Percentiles rank a stretch among this genome's conserved stretches.
Conservation (phyloP, 371 early-diverging fungal species). For the Mycotypha africana region DNA sequence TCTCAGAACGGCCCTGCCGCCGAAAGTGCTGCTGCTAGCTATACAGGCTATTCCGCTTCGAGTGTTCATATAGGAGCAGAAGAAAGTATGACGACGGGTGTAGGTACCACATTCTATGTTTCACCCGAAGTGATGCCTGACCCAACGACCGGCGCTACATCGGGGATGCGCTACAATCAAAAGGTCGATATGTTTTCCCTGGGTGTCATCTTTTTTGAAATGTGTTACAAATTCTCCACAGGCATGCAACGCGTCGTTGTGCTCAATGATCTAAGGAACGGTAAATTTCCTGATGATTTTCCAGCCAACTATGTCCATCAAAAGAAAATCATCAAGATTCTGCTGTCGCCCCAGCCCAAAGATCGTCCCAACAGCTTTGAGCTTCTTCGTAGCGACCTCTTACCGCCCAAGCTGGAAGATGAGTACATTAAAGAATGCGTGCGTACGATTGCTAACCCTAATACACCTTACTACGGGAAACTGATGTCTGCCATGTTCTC, state of each 20-base stretch:
- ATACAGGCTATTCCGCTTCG: conserved; percentile 42
- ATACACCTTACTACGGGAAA: conserved; percentile 80
- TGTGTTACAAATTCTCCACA: conserved; percentile 65
- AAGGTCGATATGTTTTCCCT: conserved; percentile 51
- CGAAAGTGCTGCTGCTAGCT: conserved; percentile 19
- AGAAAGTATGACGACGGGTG: conserved; percentile 68
- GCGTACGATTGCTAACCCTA: conserved; percentile 84
- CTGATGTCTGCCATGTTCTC: conserved; percentile 82
- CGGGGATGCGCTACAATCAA: conserved; percentile 51
- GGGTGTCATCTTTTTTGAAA: conserved; percentile 68
- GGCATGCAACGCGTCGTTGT: conserved; percentile 70
- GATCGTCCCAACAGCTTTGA: conserved; percentile 84
- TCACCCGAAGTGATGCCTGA: conserved; percentile 78
- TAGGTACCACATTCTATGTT: conserved; percentile 93
- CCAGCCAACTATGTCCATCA: conserved; percentile 56
- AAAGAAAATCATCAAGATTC: conserved; percentile 61
- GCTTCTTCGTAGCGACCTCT: conserved; percentile 68
- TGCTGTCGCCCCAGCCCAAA: conserved; percentile 76
- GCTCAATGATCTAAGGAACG: conserved; percentile 59
- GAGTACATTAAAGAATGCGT: conserved; percentile 91
- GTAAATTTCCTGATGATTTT: conserved; percentile 77
- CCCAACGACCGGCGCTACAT: conserved; percentile 29
- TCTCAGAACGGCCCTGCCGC: background rate
- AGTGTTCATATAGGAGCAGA: conserved; percentile 34
- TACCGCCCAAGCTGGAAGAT: conserved; percentile 88